Base-by-base conservation (phyloP, 306 rosid genomes). In the Erythrophleum fordii region DNA sequence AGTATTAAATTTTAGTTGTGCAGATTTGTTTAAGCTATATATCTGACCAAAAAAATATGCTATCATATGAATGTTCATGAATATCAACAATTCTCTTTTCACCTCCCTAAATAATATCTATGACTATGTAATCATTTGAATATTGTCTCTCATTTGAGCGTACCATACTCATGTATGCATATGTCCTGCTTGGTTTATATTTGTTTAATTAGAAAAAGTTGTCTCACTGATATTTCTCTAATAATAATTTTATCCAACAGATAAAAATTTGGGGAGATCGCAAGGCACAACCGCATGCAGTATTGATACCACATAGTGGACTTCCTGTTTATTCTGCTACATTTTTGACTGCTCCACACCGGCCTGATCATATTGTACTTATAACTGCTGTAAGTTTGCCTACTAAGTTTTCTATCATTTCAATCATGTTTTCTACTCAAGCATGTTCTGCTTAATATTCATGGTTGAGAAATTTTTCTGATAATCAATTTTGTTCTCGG, bases 181-280 rank as follows among this genome's bases (percentile, higher is more conserved):
- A 59, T 73, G 67, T 61, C 69, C 34, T 60, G 14, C 67, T 68
- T 55, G 4, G 72, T 42, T 59, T 51, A 31, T 80, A 56, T 75
- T 75, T 79, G n/a, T 73, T 74, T 72, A 20, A 42, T 62, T 44
- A 76, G 76, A 62, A 44, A 61, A 49, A 64, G 16, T 34, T 71
- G 20, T 51, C 75, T 79, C 53, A 44, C 42, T 74, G 37, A 17
- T 69, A 44, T 46, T 20, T 78, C 18, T 83, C 25, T 61, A 20
- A 42, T 11, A 34, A 67, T 80, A 60, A 52, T 61, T n/a, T 46
- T 69, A 48, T 86, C 77, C 62, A 66, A 76, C 93, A 96, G 99
- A 86, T 93, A 79, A 96, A 93, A 75, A 88, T 93, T 26, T 96
- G 99, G 99, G 97, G 90, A 80, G 98, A 93, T 81, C 94, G 97